Base-by-base conservation (phyloP, 345 rosid species). In the Bruguiera gymnorhiza region DNA sequence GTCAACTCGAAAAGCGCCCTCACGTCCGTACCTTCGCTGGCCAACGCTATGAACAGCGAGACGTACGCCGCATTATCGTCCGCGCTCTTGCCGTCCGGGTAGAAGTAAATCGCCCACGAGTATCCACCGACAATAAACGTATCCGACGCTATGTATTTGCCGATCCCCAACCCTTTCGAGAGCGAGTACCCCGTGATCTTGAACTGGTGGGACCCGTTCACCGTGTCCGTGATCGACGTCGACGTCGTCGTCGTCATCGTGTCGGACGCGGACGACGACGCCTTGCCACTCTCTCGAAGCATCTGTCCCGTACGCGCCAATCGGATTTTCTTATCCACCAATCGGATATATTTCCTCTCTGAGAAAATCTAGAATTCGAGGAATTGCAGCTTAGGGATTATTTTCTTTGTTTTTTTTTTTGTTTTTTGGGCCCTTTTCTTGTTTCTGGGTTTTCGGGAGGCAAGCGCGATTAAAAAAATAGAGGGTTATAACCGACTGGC, bases 301-400 rank as follows among this genome's bases (percentile, higher is more conserved):
- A 81, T 63, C 80, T 68, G 79, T 62, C 85, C 90, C 85, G 48
- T 11, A 83, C 83, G 69, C 71, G 76, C 69, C 31, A 55, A 52
- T 50, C 2, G 67, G 29, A 31, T 48, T 39, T 30, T 32, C 6
- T 10, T 23, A 26, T 36, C 23, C 36, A 23, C 48, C 19, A 65
- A n/a, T 46, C 9, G 31, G n/a, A 46, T 11, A 6, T 3, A 18
- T 5, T 60, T 37, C 68, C 23, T 21, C 62, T 31, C 63, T 52
- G 75, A 68, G 79, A 69, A 67, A 75, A 80, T 63, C 67, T 66
- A 72, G 80, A 79, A 43, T 13, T 43, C 50, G 50, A 43, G 19
- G 19, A 43, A 43, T 43, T 43, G 50, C 5, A 61, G 50, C 19
- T 55, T 56, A 55, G 63, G 34, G 58, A 50, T 53, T 60, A 63